Base-by-base conservation (phyloP, 768 basidiomycete genomes). In the Naganishia vaughanmartiniae region DNA sequence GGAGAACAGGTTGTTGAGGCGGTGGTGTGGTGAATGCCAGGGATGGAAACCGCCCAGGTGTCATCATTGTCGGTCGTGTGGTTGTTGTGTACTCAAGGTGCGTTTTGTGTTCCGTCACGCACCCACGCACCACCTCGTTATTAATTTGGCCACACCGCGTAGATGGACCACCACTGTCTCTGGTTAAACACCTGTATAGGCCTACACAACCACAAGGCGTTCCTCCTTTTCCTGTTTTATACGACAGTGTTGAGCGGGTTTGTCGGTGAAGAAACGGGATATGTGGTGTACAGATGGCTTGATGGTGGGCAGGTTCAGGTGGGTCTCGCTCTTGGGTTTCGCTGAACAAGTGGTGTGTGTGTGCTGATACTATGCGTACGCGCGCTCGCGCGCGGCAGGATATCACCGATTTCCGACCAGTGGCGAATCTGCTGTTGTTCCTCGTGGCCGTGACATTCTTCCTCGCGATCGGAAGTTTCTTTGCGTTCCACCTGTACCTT, bases 141-240 rank as follows among this genome's bases (percentile, higher is more conserved):
- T 24, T 67, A 31, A 67, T 11, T 14, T 58, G 46, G 30, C 31
- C 42, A 6, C 4, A 24, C 34, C 26, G 55, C 6, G 67, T 4
- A 67, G 65, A 78, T 79, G 78, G 80, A 81, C 57, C 80, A 81
- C 72, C 80, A 81, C 67, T 81, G 80, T 55, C 70, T 76, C 15
- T 81, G 80, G 80, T 57, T 81, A 4, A 73, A 73, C 30, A 76
- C 70, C 14, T 81, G 80, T 69, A 75, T 81, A 7, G 80, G 80
- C 17, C 76, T 74, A 58, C 54, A 72, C 26, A 81, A 81, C 56
- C 76, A 81, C 63, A 79, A 78, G 54, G 73, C 80, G 0, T 79
- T 81, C 73, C 70, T 79, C 34, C 72, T 81, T 1, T 81, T 81
- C 73, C 70, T 81, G 56, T 71, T 72, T 19, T 81, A 79, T 65